phyloP scores from a whole-genome alignment of 768 basidiomycete genomes.

The Amanita polypyramis region DNA sequence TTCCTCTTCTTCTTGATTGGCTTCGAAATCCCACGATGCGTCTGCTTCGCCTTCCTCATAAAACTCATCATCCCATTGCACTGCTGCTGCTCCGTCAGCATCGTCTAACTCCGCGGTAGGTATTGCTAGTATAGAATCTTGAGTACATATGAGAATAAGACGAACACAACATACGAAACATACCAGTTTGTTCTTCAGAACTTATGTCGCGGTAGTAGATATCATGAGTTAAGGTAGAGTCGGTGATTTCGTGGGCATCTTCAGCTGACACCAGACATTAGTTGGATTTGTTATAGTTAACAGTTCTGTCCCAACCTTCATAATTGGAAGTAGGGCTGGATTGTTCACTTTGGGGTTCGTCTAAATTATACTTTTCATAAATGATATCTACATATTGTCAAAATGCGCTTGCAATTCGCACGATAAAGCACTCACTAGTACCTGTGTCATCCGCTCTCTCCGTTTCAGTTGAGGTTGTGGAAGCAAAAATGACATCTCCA shows the following conservation, averaged over 20 bases:
- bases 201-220: neutral
- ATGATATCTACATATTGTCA: neutral
- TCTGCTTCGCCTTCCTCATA: conserved; percentile 32
- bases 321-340: neutral
- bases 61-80: conserved; percentile 11
- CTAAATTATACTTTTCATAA: neutral
- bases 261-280: neutral
- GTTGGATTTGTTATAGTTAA: neutral
- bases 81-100: conserved; percentile 4
- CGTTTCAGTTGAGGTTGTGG: neutral
- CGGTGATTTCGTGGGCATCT: conserved; percentile 8
- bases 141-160: neutral
- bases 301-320: neutral
- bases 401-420: neutral
- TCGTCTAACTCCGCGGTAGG: neutral
- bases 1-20: conserved; percentile 24
- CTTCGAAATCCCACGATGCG: conserved; percentile 26
- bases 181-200: neutral
- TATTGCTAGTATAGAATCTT: conserved; percentile 12
- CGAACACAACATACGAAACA: neutral
- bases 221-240: neutral
- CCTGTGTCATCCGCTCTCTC: neutral
- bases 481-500: neutral
- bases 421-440: neutral
- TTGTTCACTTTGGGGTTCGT: neutral